Base-by-base conservation (phyloP, 345 rosid species). In the Rhodamnia argentea region DNA sequence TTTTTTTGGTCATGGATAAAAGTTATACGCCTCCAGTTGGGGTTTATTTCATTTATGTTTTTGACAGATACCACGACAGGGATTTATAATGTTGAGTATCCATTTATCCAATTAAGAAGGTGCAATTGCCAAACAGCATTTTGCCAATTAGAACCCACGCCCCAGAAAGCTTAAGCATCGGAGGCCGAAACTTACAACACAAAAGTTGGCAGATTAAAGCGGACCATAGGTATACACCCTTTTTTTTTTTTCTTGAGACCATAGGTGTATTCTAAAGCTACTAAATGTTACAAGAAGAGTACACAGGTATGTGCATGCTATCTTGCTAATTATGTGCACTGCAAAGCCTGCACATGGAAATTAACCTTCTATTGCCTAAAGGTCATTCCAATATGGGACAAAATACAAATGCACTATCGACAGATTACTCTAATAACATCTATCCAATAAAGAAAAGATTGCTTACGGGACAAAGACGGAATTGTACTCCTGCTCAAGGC, bases 401-500 rank as follows among this genome's bases (percentile, higher is more conserved):
- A 82, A 4, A 53, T 55, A 23, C 27, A 18, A 27, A 32, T 57
- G 47, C 81, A 70, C 47, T 44, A 18, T 37, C 4, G 1, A 70
- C 26, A 37, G 81, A 7, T 9, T 32, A 70, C 81, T 70, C 26
- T 10, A 37, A 70, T 37, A 70, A 70, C 13, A 37, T 37, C 47
- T 32, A 83, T 29, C 85, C 13, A 52, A 29, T 56, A 82, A 55
- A 83, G 51, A 83, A 53, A 53, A 83, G 85, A 56, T 13, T 52
- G 81, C 98, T 92, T 95, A 97, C 99, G 93, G 95, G 57, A 94
- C 92, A 90, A 97, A 95, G 83, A 95, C 99, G 58, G 96, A 95
- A 55, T 97, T 96, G 90, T 94, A 97, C 87, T 96, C 96, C 70
- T 92, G 94, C 92, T 96, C 99, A 84, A 96, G 98, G 91, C 99